Evolutionary conservation across 108 stramenopile species (phyloP), one percentile per base, ranked within the genome.

Genomic region (Pseudonitzschia pungens): DNA sequence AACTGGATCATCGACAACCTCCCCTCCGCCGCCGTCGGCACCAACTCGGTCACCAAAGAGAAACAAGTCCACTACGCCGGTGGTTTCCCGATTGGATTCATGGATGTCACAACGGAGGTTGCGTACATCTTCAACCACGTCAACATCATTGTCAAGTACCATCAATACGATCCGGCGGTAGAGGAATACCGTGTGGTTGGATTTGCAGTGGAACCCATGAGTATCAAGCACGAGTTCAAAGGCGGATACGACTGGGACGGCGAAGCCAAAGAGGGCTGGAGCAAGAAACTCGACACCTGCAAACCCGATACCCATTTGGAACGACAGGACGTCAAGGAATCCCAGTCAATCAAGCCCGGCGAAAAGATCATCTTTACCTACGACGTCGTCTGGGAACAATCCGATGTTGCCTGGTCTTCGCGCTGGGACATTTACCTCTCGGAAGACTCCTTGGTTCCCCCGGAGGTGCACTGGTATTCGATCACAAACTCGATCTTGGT

Each of bases 1-100:
- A 98, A 99, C 84, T 98, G 99, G 99, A 99, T 99, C 72, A 95
- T 98, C 78, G 99, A 99, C 81, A 99, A 99, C 76, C 65, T 99
- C 31, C 99, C 99, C n/a, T 92, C 95, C 2, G 99, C 99, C 29
- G 80, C 83, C 41, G 59, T 92, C 26, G 88, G 86, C 9, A 29
- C 84, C 41, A 80, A 77, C 11, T 70, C 42, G 42, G 45, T 41
- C 16, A 75, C 74, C 14, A 87, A 87, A 45, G 78, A 89, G 54
- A 57, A 75, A 44, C 79, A 82, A 68, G 85, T 76, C 69, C 90
- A 93, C 63, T 96, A 92, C 67, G 91, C 94, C 21, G 96, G 94
- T 41, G 97, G 96, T 14, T 96, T 97, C 80, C 96, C 95, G 73
- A 89, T 98, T 71, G 98, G 96, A 40, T 96, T 91, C 80, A 71